A percentile compares a stretch with the other conserved stretches of the same genome.
Evolutionary conservation across 139 green algal species (phyloP).

Genomic region (Dunaliella sp.): DNA sequence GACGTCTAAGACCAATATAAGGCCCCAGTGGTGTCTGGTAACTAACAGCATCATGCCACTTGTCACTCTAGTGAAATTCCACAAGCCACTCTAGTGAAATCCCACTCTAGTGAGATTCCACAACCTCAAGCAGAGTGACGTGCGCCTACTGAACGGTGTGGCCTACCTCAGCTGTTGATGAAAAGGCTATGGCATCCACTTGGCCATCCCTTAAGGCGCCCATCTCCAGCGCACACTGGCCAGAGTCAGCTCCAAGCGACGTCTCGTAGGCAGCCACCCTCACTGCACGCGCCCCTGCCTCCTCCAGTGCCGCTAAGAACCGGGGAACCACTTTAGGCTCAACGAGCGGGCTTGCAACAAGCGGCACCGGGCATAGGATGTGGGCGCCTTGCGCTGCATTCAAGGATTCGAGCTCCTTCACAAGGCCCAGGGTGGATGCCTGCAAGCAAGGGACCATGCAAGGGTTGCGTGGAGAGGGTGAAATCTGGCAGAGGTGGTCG

Average conservation of each 20-base stretch:
- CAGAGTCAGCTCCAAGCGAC: constrained; percentile 18
- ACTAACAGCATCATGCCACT: too few species aligned
- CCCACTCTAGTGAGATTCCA: too few species aligned
- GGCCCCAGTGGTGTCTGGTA: too few species aligned
- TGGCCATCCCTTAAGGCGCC: constrained; percentile 48
- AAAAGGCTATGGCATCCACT: constrained; percentile 65
- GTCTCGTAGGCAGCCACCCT: constrained; percentile 69
- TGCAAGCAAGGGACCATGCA: too few species aligned
- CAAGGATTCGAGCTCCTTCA: constrained; percentile 46
- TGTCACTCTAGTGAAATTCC: neutral
- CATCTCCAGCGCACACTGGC: constrained; percentile 40
- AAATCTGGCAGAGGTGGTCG: too few species aligned
- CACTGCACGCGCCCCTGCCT: constrained; percentile 40
- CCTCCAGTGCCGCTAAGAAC: constrained; percentile 62
- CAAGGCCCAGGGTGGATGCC: constrained; percentile 68
- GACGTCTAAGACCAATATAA: too few species aligned
- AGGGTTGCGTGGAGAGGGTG: too few species aligned
- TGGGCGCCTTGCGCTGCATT: constrained; percentile 37
- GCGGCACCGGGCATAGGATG: constrained; percentile 71
- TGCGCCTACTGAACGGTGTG: too few species aligned
- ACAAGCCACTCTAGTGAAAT: too few species aligned
- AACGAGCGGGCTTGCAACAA: constrained; percentile 54
- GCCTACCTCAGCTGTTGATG: constrained; percentile 66
- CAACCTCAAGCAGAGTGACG: too few species aligned
- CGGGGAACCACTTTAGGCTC: constrained; percentile 70